A percentile compares a stretch with the other conserved stretches of the same genome.
Evolutionary conservation across 331 rosid genomes (phyloP).

Genomic region (Phaseolus coccineus): DNA sequence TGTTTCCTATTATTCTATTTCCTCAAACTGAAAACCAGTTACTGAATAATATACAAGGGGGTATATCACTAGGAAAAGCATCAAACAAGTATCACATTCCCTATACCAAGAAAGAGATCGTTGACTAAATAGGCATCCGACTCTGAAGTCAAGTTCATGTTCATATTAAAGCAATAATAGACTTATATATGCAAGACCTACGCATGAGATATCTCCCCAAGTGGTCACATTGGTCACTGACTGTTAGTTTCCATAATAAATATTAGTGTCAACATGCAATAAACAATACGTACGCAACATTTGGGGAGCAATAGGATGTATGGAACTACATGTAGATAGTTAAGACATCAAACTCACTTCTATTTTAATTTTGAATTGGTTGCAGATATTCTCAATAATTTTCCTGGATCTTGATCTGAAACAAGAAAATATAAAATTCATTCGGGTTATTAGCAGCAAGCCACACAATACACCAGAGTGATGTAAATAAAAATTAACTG

Average conservation of each 20-base stretch:
- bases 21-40: too few species aligned
- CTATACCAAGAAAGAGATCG: too few species aligned
- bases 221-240: conserved; percentile 11
- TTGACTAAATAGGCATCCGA: too few species aligned
- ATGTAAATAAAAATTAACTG: conserved; percentile 35
- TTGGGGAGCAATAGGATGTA: conserved; percentile 23
- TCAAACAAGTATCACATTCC: too few species aligned
- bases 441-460: conserved; percentile 32
- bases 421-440: conserved; percentile 35
- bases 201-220: conserved; percentile 6
- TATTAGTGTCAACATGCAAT: not conserved
- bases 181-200: not conserved
- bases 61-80: too few species aligned
- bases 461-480: conserved; percentile 1
- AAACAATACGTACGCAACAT: conserved; percentile 1
- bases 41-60: too few species aligned
- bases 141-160: too few species aligned
- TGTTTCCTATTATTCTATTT: too few species aligned
- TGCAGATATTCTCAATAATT: conserved; percentile 69
- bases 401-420: conserved; percentile 83
- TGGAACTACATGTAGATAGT: conserved; percentile 18
- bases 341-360: conserved; percentile 60
- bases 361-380: conserved; percentile 72
- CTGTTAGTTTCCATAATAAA: conserved; percentile 20
- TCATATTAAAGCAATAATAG: too few species aligned